Evolutionary conservation across 2,329 filamentous ascomycete genomes (phyloP).

Genomic region (Pleomassaria siparia): DNA sequence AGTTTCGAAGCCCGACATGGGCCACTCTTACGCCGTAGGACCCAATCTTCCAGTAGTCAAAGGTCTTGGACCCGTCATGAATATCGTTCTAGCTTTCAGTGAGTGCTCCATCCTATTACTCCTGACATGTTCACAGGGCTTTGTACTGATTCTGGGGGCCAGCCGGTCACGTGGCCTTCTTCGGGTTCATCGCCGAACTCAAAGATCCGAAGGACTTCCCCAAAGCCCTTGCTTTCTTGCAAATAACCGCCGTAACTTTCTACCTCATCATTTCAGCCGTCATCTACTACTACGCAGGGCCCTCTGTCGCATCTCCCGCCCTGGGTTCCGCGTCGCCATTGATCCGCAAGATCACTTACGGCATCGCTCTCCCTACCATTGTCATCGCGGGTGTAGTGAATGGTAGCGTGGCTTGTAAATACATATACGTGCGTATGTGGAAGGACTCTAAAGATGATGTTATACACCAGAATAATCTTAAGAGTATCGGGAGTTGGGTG

Average conservation of each 20-base stretch:
- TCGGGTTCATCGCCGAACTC: constrained; percentile 66
- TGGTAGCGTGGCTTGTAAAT: constrained; percentile 66
- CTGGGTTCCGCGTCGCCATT: constrained; percentile 61
- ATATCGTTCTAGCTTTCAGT: constrained; percentile 73
- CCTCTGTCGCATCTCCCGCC: constrained; percentile 64
- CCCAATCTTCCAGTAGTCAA: constrained; percentile 23
- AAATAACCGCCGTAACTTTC: constrained; percentile 60
- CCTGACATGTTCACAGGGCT: not conserved
- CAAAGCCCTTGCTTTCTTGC: constrained; percentile 64
- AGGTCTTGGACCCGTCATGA: constrained; percentile 43
- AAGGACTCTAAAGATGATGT: constrained; percentile 57
- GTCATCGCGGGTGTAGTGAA: constrained; percentile 72
- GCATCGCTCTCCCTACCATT: constrained; percentile 69
- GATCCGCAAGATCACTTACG: constrained; percentile 67
- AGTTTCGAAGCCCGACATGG: constrained; percentile 47
- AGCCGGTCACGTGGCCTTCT: constrained; percentile 67
- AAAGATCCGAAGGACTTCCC: constrained; percentile 61
- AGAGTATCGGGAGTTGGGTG: constrained; percentile 55
- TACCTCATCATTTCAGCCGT: constrained; percentile 68
- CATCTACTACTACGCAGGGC: constrained; percentile 68
- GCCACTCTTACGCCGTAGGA: constrained; percentile 27
- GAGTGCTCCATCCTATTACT: constrained; percentile 7
- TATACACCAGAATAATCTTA: constrained; percentile 24
- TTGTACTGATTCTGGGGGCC: not conserved
- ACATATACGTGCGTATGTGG: constrained; percentile 66